Percentiles rank a stretch among this genome's conserved stretches.
Conservation (phyloP, 345 rosid species). For the Brassica cretica region DNA sequence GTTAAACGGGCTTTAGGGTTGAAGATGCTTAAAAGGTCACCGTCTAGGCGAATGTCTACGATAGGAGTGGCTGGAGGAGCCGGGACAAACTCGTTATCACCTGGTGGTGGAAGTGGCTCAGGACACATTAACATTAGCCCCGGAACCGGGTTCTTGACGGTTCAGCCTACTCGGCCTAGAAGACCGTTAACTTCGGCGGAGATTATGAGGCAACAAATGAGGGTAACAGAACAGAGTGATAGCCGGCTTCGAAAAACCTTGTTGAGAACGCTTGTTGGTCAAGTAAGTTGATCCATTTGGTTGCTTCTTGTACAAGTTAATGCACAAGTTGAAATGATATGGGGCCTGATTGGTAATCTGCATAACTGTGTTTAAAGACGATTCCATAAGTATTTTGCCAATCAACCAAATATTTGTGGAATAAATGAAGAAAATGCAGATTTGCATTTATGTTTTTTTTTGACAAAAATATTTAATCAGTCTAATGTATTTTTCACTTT, state of each 20-base stretch:
- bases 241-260: constrained; percentile 81
- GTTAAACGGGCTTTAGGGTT: constrained; percentile 75
- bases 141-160: constrained; percentile 44
- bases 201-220: constrained; percentile 93
- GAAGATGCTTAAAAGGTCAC: constrained; percentile 72
- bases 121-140: constrained; percentile 42
- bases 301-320: constrained; percentile 17
- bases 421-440: too few relatives aligned
- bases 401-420: too few relatives aligned
- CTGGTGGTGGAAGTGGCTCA: constrained; percentile 29
- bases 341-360: too few relatives aligned
- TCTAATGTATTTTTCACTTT: too few relatives aligned
- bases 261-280: constrained; percentile 87
- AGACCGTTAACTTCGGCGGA: constrained; percentile 87
- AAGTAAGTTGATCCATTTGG: constrained; percentile 48
- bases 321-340: neutral
- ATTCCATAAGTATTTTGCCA: too few relatives aligned
- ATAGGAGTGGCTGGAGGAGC: constrained; percentile 38
- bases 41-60: constrained; percentile 62
- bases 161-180: constrained; percentile 49
- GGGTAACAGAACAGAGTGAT: constrained; percentile 87
- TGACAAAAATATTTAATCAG: too few relatives aligned
- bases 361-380: too few relatives aligned
- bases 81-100: constrained; percentile 54
- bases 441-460: too few relatives aligned